Evolutionary conservation across 495 filamentous ascomycete species (phyloP), one percentile per base, ranked within the genome.

Genomic region (Penicillium ucsense): DNA sequence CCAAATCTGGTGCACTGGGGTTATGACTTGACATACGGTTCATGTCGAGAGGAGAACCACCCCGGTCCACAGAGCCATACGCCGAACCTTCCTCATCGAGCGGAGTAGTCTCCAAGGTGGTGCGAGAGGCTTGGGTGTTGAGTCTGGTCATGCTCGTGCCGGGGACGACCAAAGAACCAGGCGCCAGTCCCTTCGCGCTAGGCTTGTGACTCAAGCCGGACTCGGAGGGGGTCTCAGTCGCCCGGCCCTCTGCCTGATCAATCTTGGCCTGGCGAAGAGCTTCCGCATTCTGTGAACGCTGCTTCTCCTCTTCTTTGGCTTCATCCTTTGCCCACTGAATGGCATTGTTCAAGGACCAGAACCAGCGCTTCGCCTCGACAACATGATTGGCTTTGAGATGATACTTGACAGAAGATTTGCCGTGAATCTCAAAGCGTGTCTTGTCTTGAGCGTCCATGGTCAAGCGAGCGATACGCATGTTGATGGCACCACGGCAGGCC

Each of bases 261-360:
- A 80, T 76, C 54, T 82, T 84, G 20, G 88, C 86, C 59, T 89
- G 80, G 53, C 83, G 81, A 38, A 96, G 64, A 20, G 83, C 72
- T 56, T 94, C 88, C 2, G 82, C 83, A 59, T 85, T 84, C 33
- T 79, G 82, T 30, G 77, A 76, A 34, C 82, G 82, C 47, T 85
- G 79, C 44, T 70, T 78, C 50, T 94, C 87, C 55, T 94, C 89
- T 61, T 89, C 85, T 54, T 84, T 89, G 5, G 88, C 90, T 65
- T 97, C 94, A 59, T 98, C 92, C 63, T 97, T 98, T 46, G 87
- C 81, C 85, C 88, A 96, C 63, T 96, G 92, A 45, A 98, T 98
- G 30, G 92, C 89, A 66, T 98, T 98, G 66, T 97, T 98, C 47
- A 98, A 74, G 7, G 92, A 87, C 92, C 92, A 98, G 63, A 89